Evolutionary conservation across 306 rosid species (phyloP).

Genomic region (Canavalia ensiformis): DNA sequence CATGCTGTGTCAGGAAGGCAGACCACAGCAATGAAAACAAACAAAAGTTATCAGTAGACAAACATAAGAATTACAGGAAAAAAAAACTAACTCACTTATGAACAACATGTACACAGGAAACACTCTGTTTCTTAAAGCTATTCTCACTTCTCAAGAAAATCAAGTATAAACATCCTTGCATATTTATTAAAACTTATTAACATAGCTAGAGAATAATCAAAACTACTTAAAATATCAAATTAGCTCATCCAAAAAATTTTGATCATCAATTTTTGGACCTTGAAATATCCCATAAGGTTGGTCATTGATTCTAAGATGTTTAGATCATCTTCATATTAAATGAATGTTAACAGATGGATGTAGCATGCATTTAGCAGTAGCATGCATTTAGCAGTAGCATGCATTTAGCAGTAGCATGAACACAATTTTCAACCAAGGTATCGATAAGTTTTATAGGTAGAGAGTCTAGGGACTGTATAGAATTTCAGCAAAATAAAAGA

Average conservation of each 20-base stretch:
- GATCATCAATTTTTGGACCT: neutral
- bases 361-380: neutral
- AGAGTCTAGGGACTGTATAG: neutral
- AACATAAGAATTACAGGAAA: neutral
- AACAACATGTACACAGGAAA: neutral
- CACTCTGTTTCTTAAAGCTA: constrained; percentile 19
- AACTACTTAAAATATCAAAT: constrained; percentile 10
- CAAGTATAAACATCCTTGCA: neutral
- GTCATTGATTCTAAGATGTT: neutral
- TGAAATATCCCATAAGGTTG: neutral
- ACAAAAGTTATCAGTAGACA: constrained; percentile 36
- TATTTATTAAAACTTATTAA: neutral
- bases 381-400: neutral
- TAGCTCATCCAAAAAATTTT: constrained; percentile 12
- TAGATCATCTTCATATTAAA: neutral
- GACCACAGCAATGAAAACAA: constrained; percentile 23
- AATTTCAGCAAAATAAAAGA: constrained; percentile 12
- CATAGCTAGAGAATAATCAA: neutral
- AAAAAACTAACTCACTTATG: neutral
- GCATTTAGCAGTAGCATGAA: neutral
- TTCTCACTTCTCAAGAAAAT: neutral
- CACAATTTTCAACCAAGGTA: neutral
- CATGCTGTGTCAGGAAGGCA: constrained; percentile 67
- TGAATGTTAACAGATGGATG: neutral
- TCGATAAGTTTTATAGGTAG: neutral